Conservation (phyloP, 2,329 filamentous ascomycete genomes). For the Akanthomyces lecanii region DNA sequence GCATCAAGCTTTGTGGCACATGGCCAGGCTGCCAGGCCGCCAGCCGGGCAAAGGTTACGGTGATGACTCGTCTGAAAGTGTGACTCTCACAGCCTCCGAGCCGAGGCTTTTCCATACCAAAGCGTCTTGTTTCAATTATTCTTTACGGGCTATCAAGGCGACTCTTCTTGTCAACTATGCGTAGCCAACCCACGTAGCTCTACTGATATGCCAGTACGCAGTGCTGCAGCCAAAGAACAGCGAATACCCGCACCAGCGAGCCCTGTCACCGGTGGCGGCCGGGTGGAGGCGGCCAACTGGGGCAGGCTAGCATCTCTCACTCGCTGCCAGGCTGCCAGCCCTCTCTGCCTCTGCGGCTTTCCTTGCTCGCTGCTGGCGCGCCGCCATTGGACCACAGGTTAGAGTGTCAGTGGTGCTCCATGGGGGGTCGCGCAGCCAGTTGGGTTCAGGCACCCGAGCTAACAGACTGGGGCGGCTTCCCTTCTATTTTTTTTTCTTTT, state of each 20-base stretch:
- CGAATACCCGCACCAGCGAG: neutral
- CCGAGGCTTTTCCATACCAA: too few species aligned
- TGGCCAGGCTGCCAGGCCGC: neutral
- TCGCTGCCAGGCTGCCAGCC: neutral
- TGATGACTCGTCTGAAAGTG: neutral
- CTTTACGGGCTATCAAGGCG: neutral
- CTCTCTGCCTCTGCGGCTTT: neutral
- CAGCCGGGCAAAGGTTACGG: neutral
- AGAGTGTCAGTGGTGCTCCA: neutral
- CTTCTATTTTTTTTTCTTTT: neutral
- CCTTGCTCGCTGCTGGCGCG: neutral
- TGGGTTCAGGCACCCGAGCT: slow-evolving; percentile 15
- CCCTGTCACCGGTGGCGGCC: neutral
- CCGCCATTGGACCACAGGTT: neutral
- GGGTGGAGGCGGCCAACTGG: neutral
- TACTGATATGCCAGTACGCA: neutral
- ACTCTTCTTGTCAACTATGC: neutral
- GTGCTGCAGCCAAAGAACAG: neutral
- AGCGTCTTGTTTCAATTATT: neutral
- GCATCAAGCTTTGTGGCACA: slow-evolving; percentile 9
- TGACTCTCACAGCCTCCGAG: neutral
- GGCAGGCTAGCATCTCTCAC: slow-evolving; percentile 2
- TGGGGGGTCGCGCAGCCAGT: neutral
- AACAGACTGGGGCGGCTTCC: slow-evolving; percentile 9
- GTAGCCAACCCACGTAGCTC: neutral